phyloP scores from a whole-genome alignment of 768 basidiomycete genomes.

The Rhizopogon roseolus region DNA sequence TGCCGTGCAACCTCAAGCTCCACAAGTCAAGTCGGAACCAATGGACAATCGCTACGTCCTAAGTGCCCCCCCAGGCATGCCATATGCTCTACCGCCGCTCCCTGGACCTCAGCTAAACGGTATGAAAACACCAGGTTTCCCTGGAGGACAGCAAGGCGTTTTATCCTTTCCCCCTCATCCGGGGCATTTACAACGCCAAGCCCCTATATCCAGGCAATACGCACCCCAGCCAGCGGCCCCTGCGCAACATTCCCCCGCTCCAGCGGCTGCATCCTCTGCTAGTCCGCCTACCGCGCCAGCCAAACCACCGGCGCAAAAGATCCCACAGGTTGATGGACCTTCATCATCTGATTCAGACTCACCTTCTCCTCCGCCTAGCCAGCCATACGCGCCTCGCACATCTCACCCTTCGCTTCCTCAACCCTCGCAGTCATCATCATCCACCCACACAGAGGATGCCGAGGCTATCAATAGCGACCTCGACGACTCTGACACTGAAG shows the following conservation, averaged over 20 bases:
- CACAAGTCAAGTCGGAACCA: conserved; percentile 71
- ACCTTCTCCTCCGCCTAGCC: conserved; percentile 60
- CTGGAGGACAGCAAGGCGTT: conserved; percentile 55
- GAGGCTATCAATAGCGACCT: conserved; percentile 97
- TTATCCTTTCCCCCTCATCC: conserved; percentile 45
- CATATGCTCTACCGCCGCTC: conserved; percentile 56
- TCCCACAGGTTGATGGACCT: conserved; percentile 82
- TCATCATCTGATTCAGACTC: conserved; percentile 64
- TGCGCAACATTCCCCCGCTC: conserved; percentile 7
- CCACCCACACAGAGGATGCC: conserved; percentile 43
- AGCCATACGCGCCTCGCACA: conserved; percentile 61
- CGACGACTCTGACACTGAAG: conserved; percentile 90
- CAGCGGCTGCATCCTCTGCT: conserved; percentile 16
- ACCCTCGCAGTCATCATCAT: conserved; percentile 34
- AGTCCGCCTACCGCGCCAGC: background rate
- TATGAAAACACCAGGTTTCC: conserved; percentile 44
- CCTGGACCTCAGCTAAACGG: conserved; percentile 63
- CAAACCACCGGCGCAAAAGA: conserved; percentile 23
- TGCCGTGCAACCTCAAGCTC: conserved; percentile 22
- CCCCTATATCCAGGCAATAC: conserved; percentile 18
- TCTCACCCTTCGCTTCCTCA: conserved; percentile 78
- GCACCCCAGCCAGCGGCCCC: conserved; percentile 15
- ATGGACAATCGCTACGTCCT: conserved; percentile 67
- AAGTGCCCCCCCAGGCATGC: conserved; percentile 32
- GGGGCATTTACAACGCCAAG: conserved; percentile 21